A percentile compares a stretch with the other conserved stretches of the same genome.
Conservation (phyloP, 352 stramenopile genomes). For the Phytophthora vignae region DNA sequence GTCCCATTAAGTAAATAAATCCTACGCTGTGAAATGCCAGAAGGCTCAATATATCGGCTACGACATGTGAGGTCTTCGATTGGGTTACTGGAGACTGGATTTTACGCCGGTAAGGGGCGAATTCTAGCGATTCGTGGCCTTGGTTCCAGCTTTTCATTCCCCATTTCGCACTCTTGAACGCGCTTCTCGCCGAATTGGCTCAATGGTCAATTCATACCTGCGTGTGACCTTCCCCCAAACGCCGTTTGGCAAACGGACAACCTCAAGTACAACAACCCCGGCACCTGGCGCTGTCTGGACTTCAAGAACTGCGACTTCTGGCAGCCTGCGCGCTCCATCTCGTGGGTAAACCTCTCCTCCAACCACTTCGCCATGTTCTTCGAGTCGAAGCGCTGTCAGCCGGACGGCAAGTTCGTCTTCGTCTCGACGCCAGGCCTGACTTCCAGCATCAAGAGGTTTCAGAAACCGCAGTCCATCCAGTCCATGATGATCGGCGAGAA, state of each 20-base stretch:
- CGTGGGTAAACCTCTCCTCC: constrained; percentile 10
- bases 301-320: constrained; percentile 5
- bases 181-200: background rate
- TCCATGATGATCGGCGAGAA: constrained; percentile 18
- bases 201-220: background rate
- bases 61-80: no score
- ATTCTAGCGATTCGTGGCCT: background rate
- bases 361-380: constrained; percentile 15
- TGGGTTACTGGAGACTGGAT: background rate
- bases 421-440: constrained; percentile 2
- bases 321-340: constrained; percentile 2
- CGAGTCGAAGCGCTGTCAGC: constrained; percentile 4
- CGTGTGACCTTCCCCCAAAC: background rate
- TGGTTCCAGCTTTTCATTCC: background rate
- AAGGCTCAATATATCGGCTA: no score
- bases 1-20: no score
- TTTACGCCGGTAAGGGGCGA: background rate
- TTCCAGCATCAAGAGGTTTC: constrained; percentile 7
- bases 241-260: background rate
- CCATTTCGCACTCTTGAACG: background rate
- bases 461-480: background rate
- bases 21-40: no score
- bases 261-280: background rate
- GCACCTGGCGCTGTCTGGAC: background rate
- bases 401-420: constrained; percentile 5